Base-by-base conservation (phyloP, 805 yeast species). In the Candida silvatica region DNA sequence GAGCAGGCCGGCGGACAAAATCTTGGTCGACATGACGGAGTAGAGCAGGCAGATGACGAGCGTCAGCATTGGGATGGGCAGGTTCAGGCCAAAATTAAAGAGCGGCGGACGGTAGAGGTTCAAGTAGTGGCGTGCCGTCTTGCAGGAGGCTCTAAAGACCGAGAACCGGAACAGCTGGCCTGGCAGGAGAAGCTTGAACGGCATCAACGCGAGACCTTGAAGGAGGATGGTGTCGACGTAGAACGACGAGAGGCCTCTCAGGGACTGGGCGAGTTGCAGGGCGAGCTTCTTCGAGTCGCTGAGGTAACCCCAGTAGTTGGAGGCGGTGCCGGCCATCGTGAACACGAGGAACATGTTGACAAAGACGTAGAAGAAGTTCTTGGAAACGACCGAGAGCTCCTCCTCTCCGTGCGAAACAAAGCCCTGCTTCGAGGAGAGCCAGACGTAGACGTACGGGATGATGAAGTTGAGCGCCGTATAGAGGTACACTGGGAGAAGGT, bases 261-360 rank as follows among this genome's bases (percentile, higher is more conserved):
- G 66, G 1, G 95, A 81, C 24, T 77, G 74, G 0, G 97, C 97
- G 40, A 90, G 62, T 47, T 83, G 87, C 44, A 77, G 75, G 0
- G 97, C 97, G 37, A 90, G 71, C 53, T 83, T 77, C 2, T 94
- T 82, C 1, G 97, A 86, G 51, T 92, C 97, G 52, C 85, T 82
- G 34, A 88, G 64, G 42, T 77, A 75, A 29, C 81, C 79, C 84
- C 85, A 77, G 44, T 76, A 75, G 45, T 77, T 76, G 5, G 92
- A 77, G 1, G 92, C 90, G 1, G 96, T 85, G 43, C 96, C 95
- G 6, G 94, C 94, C 49, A 88, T 71, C 1, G 97, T 90, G 62
- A 92, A 92, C 19, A 90, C 95, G 51, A 90, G 65, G 52, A 90
- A 92, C 70, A 92, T 67, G 57, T 90, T 90, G 43, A 90, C 94